Percentiles rank a stretch among this genome's conserved stretches.
phyloP scores from a whole-genome alignment of 495 filamentous ascomycete genomes.

The Podospora anserina region DNA sequence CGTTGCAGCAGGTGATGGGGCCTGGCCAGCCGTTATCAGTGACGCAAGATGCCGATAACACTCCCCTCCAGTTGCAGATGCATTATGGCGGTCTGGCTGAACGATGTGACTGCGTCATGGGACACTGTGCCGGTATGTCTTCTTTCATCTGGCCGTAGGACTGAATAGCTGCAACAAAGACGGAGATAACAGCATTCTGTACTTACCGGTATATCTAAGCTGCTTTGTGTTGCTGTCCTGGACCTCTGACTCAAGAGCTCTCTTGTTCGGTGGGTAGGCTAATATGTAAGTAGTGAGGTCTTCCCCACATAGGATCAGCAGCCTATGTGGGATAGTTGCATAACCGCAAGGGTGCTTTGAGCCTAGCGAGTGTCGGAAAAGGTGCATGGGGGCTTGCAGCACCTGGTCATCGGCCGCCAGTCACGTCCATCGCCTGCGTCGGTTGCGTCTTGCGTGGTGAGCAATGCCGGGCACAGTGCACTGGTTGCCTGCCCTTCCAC shows the following conservation, averaged over 20 bases:
- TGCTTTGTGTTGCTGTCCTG: neutral
- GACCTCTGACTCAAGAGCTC: neutral
- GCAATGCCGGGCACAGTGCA: conserved; percentile 7
- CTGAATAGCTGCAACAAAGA: conserved; percentile 2
- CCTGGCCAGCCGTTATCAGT: conserved; percentile 29
- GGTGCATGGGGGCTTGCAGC: conserved; percentile 16
- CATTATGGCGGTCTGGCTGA: conserved; percentile 5
- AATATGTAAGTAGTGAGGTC: conserved; percentile 8
- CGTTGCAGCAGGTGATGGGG: neutral
- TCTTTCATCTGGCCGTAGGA: neutral
- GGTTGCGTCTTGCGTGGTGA: conserved; percentile 21
- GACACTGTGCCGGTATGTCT: neutral
- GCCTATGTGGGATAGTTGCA: conserved; percentile 6
- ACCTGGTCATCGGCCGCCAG: conserved; percentile 19
- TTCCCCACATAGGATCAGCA: conserved; percentile 11
- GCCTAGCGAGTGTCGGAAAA: conserved; percentile 6
- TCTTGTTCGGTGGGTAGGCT: neutral
- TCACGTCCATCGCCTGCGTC: conserved; percentile 14
- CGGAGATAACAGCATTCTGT: neutral
- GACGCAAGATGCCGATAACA: conserved; percentile 36
- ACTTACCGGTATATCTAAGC: neutral
- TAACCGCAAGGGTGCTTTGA: conserved; percentile 4
- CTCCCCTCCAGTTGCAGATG: neutral
- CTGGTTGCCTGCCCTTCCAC: conserved; percentile 11
- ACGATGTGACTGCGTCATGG: conserved; percentile 11